Percentiles rank a stretch among this genome's conserved stretches.
phyloP scores from a whole-genome alignment of 495 filamentous ascomycete genomes.

The Talaromyces thailandensis region DNA sequence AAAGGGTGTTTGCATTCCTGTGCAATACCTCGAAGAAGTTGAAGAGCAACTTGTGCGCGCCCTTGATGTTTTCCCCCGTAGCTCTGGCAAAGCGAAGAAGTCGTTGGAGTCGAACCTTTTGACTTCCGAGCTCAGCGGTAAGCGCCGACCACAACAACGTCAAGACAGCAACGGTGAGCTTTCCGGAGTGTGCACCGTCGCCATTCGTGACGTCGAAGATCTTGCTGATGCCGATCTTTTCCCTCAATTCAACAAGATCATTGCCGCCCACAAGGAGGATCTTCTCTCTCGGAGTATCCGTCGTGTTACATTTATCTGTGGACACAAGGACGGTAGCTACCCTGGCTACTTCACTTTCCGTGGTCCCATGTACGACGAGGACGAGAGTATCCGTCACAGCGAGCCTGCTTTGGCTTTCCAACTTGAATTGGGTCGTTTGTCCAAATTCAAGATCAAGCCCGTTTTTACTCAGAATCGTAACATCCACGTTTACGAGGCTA shows the following conservation, averaged over 20 bases:
- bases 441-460: constrained; percentile 95
- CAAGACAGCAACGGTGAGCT: constrained; percentile 62
- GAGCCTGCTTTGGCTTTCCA: constrained; percentile 97
- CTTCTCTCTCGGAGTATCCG: constrained; percentile 72
- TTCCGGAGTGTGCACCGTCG: constrained; percentile 84
- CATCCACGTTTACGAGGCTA: constrained; percentile 95
- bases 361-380: constrained; percentile 80
- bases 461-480: constrained; percentile 98
- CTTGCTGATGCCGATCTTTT: constrained; percentile 77
- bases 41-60: constrained; percentile 78
- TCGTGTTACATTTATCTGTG: constrained; percentile 92
- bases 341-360: constrained; percentile 98
- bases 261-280: constrained; percentile 79
- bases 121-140: constrained; percentile 64
- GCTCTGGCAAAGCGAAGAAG: constrained; percentile 32
- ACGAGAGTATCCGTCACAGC: constrained; percentile 90
- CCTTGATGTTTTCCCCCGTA: constrained; percentile 66
- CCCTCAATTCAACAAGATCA: constrained; percentile 58
- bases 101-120: constrained; percentile 38
- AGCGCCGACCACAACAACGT: constrained; percentile 50
- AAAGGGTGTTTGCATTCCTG: constrained; percentile 89
- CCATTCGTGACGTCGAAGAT: constrained; percentile 82
- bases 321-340: constrained; percentile 87
- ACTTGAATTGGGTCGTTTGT: constrained; percentile 84
- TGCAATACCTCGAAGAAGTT: constrained; percentile 85